These are phyloP conservation scores for Oryza punctata DNA, from an alignment of 176 grass and related monocot species.

Conservation along the genomic window DNA sequence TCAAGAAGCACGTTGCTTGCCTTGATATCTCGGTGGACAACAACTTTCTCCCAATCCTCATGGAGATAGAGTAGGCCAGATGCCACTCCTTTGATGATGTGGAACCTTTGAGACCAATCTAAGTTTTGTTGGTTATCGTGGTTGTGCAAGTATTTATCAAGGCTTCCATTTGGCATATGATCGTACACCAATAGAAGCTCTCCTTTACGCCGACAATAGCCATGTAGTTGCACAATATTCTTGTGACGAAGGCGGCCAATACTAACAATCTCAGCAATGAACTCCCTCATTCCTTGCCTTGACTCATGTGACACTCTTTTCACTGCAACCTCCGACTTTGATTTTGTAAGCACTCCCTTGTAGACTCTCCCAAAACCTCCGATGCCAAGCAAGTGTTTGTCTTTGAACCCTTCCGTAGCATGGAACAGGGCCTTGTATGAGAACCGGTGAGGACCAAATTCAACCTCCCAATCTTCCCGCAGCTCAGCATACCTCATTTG, in stretches of 20 bases:
- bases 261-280: constrained; percentile 34
- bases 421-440: neutral
- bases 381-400: constrained; percentile 1
- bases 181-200: constrained; percentile 37
- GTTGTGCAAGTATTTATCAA: constrained; percentile 12
- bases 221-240: constrained; percentile 19
- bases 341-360: constrained; percentile 13
- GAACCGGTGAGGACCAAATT: neutral
- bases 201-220: constrained; percentile 21
- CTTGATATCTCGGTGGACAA: constrained; percentile 8
- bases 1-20: neutral
- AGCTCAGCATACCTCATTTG: neutral
- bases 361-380: constrained; percentile 28
- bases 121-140: neutral
- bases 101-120: neutral
- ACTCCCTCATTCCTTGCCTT: constrained; percentile 15
- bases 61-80: neutral
- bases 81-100: neutral
- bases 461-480: constrained; percentile 1
- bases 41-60: neutral
- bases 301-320: constrained; percentile 32
- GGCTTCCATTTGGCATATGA: constrained; percentile 23
- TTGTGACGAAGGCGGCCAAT: constrained; percentile 15
- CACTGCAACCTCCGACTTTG: neutral
- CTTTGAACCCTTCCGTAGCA: constrained; percentile 19